phyloP scores from a whole-genome alignment of 345 rosid genomes.

The Camelina neglecta region DNA sequence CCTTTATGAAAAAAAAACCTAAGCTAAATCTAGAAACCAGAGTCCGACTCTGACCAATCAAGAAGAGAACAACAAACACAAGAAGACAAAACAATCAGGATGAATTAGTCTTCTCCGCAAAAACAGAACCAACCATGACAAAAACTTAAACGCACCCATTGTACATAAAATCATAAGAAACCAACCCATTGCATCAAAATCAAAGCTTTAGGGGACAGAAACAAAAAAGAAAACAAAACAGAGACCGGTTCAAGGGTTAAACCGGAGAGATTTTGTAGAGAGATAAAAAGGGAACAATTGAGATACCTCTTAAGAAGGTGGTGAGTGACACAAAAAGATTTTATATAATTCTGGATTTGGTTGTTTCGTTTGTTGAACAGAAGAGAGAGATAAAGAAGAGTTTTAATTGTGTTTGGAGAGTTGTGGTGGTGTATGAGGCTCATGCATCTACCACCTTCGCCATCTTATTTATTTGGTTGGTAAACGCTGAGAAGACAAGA shows the following conservation, averaged over 20 bases:
- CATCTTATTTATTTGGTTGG: slow-evolving; percentile 43
- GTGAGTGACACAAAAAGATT: slow-evolving; percentile 34
- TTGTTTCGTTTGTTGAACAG: not conserved
- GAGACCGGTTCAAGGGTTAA: slow-evolving; percentile 43
- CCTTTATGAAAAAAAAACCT: slow-evolving; percentile 47
- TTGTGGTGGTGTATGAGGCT: slow-evolving; percentile 50
- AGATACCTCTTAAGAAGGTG: slow-evolving; percentile 45
- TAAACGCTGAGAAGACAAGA: slow-evolving; percentile 38
- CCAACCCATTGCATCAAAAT: slow-evolving; percentile 47
- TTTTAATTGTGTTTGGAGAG: slow-evolving; percentile 12
- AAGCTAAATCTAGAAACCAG: slow-evolving; percentile 21
- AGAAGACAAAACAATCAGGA: slow-evolving; percentile 23
- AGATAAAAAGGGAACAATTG: slow-evolving; percentile 23
- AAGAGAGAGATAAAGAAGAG: slow-evolving; percentile 7
- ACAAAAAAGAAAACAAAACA: slow-evolving; percentile 19
- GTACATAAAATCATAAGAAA: slow-evolving; percentile 27
- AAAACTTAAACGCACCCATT: slow-evolving; percentile 35
- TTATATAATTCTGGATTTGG: slow-evolving; percentile 24
- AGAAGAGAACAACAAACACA: slow-evolving; percentile 35
- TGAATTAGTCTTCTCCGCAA: slow-evolving; percentile 43
- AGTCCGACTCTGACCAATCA: slow-evolving; percentile 42
- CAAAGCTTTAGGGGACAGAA: slow-evolving; percentile 18
- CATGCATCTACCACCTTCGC: slow-evolving; percentile 86
- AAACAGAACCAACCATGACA: slow-evolving; percentile 42
- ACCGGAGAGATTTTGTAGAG: slow-evolving; percentile 35